Evolutionary conservation across 495 filamentous ascomycete genomes (phyloP).

Genomic region (Penicillium atrosanguineum): DNA sequence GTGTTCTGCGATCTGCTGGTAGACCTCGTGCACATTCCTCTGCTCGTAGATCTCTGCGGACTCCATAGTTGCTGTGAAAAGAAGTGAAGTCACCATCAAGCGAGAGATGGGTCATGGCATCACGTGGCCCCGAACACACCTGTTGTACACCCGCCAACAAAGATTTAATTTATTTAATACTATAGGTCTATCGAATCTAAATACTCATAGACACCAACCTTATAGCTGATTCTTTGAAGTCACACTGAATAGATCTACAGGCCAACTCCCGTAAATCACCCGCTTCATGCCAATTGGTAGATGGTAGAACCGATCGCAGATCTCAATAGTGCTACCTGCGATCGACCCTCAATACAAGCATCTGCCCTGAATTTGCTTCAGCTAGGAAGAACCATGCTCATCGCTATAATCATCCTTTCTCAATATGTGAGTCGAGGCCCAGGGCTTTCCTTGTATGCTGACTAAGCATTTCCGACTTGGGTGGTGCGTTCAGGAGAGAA

Average conservation of each 20-base stretch:
- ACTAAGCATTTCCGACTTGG: background rate
- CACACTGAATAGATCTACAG: background rate
- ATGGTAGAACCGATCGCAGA: background rate
- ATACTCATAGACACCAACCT: background rate
- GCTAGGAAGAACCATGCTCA: background rate
- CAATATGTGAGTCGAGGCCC: background rate
- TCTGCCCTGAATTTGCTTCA: background rate
- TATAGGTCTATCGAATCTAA: background rate
- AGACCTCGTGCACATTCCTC: conserved; percentile 85
- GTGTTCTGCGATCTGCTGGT: conserved; percentile 90
- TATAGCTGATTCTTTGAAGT: background rate
- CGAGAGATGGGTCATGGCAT: background rate
- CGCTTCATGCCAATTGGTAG: background rate
- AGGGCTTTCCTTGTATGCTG: background rate
- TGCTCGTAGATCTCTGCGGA: conserved; percentile 64
- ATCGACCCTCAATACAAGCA: background rate
- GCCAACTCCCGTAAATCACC: background rate
- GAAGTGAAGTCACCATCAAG: conserved; percentile 4
- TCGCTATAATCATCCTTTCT: background rate
- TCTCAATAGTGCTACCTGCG: background rate
- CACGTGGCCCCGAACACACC: background rate
- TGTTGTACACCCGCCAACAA: background rate
- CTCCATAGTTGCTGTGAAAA: conserved; percentile 9
- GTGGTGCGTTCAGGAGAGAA: background rate
- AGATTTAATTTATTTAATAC: background rate